These are phyloP conservation scores for Cymbopogon citratus DNA, from an alignment of 176 grass and related monocot genomes.

Conservation along the genomic window DNA sequence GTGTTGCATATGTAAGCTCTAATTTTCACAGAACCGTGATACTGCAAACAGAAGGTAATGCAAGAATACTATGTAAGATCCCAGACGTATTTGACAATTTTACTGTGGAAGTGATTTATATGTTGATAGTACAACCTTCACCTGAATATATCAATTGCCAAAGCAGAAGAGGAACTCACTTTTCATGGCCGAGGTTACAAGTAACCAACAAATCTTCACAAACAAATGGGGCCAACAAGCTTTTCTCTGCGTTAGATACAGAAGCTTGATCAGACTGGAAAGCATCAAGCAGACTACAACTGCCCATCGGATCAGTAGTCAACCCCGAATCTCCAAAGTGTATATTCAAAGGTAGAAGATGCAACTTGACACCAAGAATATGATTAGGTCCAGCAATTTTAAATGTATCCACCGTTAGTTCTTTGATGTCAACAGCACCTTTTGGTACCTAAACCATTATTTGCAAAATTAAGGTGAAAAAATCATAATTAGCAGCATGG, in stretches of 20 bases:
- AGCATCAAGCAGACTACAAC: conserved; percentile 57
- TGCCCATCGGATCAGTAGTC: conserved; percentile 36
- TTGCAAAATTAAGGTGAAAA: not conserved
- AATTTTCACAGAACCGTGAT: not conserved
- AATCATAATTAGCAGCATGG: not conserved
- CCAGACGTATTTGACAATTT: conserved; percentile 1
- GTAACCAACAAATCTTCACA: conserved; percentile 71
- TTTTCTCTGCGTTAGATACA: conserved; percentile 46
- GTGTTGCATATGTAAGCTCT: not conserved
- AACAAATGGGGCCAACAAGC: conserved; percentile 47
- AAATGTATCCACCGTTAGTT: conserved; percentile 68
- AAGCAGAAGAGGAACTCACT: conserved; percentile 49
- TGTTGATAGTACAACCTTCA: conserved; percentile 9
- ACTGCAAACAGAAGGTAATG: conserved; percentile 2
- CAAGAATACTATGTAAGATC: conserved; percentile 3
- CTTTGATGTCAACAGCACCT: conserved; percentile 67
- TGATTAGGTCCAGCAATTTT: conserved; percentile 65
- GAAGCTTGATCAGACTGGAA: conserved; percentile 58
- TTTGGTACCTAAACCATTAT: conserved; percentile 56
- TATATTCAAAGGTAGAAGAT: conserved; percentile 67
- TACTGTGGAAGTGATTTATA: not conserved
- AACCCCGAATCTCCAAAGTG: conserved; percentile 61
- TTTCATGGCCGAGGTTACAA: conserved; percentile 82
- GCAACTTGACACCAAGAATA: conserved; percentile 78
- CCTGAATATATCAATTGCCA: conserved; percentile 20